Base-by-base conservation (phyloP, 2,329 filamentous ascomycete genomes). In the Alternaria longipes region DNA sequence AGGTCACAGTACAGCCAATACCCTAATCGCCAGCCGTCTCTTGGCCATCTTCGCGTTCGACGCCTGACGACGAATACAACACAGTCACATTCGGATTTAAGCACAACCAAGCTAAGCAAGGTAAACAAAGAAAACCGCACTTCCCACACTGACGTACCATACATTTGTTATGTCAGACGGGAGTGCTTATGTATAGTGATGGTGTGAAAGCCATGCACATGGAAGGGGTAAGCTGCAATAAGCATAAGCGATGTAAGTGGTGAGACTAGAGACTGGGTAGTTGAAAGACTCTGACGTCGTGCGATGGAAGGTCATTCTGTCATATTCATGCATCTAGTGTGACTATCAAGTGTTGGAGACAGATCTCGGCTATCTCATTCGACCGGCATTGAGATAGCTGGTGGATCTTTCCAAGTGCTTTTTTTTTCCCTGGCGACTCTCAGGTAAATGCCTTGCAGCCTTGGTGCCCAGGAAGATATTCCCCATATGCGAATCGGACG, bases 161-260 rank as follows among this genome's bases (percentile, higher is more conserved):
- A 41, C 40, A 62, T 70, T 61, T 18, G 20, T 42, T 41, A 18
- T 41, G 63, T 70, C 68, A 71, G 65, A 69, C 61, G 57, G 40
- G 59, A 51, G 54, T 63, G 64, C 54, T 63, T 45, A 60, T 38
- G 38, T 14, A 5, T 24, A 24, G 32, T 36, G 20, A 9, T 42
- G 9, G 40, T 24, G 18, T 36, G 40, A 20, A 16, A 16, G 5
- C 20, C 18, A 58, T 65, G 66, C 70, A 74, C 64, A 67, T 68
- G 30, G 63, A 62, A 65, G 42, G 40, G 34, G 61, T 73, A 70
- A 74, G 68, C 67, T 46, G 65, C 68, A 62, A 70, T 72, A 66
- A 74, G 68, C 70, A 64, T 54, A 62, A 65, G 58, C 41, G 50
- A 52, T 58, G 16, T n/a, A 16, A 38, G 8, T 38, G 60, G 32